Percentiles rank a stretch among this genome's conserved stretches.
These are phyloP conservation scores for Rhizopogon vinicolor DNA, from an alignment of 768 basidiomycete genomes.

Conservation along the genomic window DNA sequence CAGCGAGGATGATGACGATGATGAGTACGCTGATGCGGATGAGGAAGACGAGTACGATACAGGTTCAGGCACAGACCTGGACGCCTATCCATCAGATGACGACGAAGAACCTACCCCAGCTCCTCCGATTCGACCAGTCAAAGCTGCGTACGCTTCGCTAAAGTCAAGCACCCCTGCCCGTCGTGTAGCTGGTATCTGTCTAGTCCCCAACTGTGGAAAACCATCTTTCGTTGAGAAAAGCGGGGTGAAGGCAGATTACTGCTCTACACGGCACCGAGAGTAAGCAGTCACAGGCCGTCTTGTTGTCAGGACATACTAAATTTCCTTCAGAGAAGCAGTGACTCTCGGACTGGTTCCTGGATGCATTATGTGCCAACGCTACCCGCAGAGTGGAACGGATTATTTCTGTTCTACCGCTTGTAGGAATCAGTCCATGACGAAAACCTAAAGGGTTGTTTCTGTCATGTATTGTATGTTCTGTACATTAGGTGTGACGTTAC, in stretches of 20 bases:
- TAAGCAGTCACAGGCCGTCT: slow-evolving; percentile 29
- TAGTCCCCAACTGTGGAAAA: slow-evolving; percentile 54
- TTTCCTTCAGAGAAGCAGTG: slow-evolving; percentile 50
- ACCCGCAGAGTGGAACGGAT: slow-evolving; percentile 55
- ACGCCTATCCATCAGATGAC: slow-evolving; percentile 28
- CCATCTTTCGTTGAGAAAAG: slow-evolving; percentile 50
- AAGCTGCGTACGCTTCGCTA: slow-evolving; percentile 4
- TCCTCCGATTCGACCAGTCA: slow-evolving; percentile 3
- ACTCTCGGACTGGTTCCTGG: slow-evolving; percentile 42
- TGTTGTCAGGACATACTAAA: slow-evolving; percentile 2
- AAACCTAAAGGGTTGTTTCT: slow-evolving; percentile 21
- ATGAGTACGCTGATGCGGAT: slow-evolving; percentile 16
- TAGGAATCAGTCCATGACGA: slow-evolving; percentile 55
- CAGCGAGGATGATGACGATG: slow-evolving; percentile 7
- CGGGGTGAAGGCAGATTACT: slow-evolving; percentile 49
- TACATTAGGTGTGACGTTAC: neutral
- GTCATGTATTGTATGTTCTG: neutral
- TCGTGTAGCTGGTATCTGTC: slow-evolving; percentile 36
- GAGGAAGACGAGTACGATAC: slow-evolving; percentile 19
- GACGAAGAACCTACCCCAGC: slow-evolving; percentile 17
- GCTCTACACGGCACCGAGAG: slow-evolving; percentile 61
- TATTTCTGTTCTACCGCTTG: slow-evolving; percentile 61
- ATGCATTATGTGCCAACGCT: slow-evolving; percentile 61
- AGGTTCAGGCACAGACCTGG: slow-evolving; percentile 21
- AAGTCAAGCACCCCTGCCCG: slow-evolving; percentile 9